Percentiles rank a stretch among this genome's conserved stretches.
These are phyloP conservation scores for Magnaporthiopsis poae DNA, from an alignment of 2,329 filamentous ascomycete genomes.

Conservation along the genomic window DNA sequence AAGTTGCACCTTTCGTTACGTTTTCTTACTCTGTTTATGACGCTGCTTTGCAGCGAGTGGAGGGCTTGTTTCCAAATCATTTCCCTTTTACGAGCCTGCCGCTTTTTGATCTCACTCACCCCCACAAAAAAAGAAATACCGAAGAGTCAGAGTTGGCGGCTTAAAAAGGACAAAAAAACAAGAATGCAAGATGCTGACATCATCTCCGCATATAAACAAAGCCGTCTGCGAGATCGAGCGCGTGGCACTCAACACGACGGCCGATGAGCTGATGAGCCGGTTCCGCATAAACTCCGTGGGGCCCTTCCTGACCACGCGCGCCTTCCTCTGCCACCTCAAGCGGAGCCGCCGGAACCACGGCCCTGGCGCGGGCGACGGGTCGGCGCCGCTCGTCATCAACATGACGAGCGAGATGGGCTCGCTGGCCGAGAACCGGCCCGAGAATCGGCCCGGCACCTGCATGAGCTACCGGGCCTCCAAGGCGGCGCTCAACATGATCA, in stretches of 20 bases:
- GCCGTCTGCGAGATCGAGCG: constrained; percentile 8
- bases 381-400: constrained; percentile 7
- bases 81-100: not conserved
- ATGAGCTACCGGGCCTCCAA: constrained; percentile 18
- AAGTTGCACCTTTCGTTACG: not conserved
- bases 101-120: not conserved
- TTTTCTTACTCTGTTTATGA: not conserved
- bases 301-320: constrained; percentile 8
- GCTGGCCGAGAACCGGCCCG: constrained; percentile 7
- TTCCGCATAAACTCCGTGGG: constrained; percentile 7
- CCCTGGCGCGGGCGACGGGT: not conserved
- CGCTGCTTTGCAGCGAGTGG: not conserved
- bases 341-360: not conserved
- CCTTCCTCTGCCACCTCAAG: constrained; percentile 8
- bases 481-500: constrained; percentile 31
- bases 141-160: not conserved
- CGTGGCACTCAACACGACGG: constrained; percentile 4
- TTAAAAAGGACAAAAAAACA: not conserved
- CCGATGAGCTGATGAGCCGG: constrained; percentile 6
- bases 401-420: constrained; percentile 8
- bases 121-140: not conserved
- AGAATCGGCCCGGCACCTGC: constrained; percentile 5
- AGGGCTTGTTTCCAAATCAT: not conserved
- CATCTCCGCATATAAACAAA: not conserved
- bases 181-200: not conserved